Conservation (phyloP, 306 rosid genomes). For the apple (Malus domestica) region ASM211411v1 NC_041794.1:33071001-33071500, state of each 20-base stretch:
- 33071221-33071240: conserved; percentile 36
- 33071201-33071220: conserved; percentile 58
- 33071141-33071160: conserved; percentile 35
- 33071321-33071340: conserved; percentile 37
- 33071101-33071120: conserved; percentile 42
- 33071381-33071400: conserved; percentile 43
- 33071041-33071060: conserved; percentile 59
- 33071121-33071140: conserved; percentile 39
- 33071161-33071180: conserved; percentile 61
- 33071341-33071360: conserved; percentile 37
- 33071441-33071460: conserved; percentile 33
- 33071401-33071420: conserved; percentile 37
- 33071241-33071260: conserved; percentile 60
- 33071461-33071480: conserved; percentile 76
- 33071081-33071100: conserved; percentile 46
- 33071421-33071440: conserved; percentile 38
- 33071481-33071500: conserved; percentile 60
- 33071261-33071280: conserved; percentile 57
- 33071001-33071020: conserved; percentile 39
- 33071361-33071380: conserved; percentile 59
- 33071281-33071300: conserved; percentile 44
- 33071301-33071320: conserved; percentile 42
- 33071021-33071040: conserved; percentile 54
- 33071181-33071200: conserved; percentile 47
- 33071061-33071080: conserved; percentile 53